These are phyloP conservation scores for Aspergillus bridgeri DNA, from an alignment of 495 filamentous ascomycete species.

Conservation along the genomic window DNA sequence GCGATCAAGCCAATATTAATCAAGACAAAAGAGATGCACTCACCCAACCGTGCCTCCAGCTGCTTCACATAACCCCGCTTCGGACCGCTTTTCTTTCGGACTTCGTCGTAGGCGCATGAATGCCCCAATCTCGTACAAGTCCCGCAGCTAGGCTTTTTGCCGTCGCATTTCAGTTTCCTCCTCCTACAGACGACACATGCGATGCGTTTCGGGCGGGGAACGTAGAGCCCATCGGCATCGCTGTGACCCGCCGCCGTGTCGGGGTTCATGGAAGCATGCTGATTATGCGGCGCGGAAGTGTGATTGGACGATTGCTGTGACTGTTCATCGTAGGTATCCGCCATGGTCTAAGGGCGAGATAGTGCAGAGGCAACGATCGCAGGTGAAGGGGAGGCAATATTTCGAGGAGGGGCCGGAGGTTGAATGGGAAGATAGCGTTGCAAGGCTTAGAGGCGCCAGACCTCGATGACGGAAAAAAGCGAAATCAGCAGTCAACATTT, in stretches of 20 bases:
- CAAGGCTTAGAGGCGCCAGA: constrained; percentile 7
- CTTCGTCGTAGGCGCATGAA: constrained; percentile 92
- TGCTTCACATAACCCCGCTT: constrained; percentile 99
- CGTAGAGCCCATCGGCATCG: constrained; percentile 54
- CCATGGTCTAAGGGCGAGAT: constrained; percentile 19
- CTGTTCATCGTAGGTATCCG: constrained; percentile 54
- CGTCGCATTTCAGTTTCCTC: constrained; percentile 81
- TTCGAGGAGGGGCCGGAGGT: background rate
- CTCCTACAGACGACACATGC: constrained; percentile 96
- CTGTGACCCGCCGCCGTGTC: constrained; percentile 31
- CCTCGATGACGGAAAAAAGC: constrained; percentile 7
- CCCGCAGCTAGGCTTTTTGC: constrained; percentile 75
- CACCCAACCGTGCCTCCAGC: constrained; percentile 89
- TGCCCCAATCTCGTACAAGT: constrained; percentile 89
- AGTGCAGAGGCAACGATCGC: background rate
- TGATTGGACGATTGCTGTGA: constrained; percentile 39
- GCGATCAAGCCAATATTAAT: too few species aligned
- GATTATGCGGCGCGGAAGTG: constrained; percentile 25
- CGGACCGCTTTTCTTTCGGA: constrained; percentile 94
- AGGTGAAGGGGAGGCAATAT: background rate
- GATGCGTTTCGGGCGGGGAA: constrained; percentile 86
- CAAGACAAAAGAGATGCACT: constrained; percentile 12
- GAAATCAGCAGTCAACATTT: background rate
- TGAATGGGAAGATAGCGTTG: background rate
- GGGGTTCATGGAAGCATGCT: constrained; percentile 22